Evolutionary conservation across 179 eudicot species (phyloP), one percentile per base, ranked within the genome.

Genomic region (Beta lomatogona): DNA sequence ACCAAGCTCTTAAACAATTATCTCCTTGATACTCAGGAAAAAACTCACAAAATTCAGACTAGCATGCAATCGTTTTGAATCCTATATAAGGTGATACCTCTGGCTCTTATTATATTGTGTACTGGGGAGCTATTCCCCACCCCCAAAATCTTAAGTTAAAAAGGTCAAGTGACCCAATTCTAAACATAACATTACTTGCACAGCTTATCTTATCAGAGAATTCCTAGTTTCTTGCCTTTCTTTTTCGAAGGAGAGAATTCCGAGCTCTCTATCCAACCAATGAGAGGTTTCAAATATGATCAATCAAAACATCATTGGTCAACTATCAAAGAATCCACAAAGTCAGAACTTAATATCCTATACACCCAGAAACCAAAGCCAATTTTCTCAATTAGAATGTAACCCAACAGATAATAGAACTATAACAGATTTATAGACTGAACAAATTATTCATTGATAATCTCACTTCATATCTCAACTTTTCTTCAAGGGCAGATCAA

Each of bases 241-340:
- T 41, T 9, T 69, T 44, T 5, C 21, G 16, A 48, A 3, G 36
- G 57, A 71, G 31, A 48, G 28, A n/a, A 71, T 21, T 45, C 50
- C 11, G 19, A 46, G 14, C 9, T 21, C 14, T n/a, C 46, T 9
- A n/a, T 46, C 28, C 13, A 70, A 15, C 21, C 4, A 36, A 36
- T 36, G n/a, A 2, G 6, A 41, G 48, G 9, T 48, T 21, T 55
- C n/a, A 4, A 13, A 13, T 72, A 25, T 21, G 44, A 72, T 50
- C 10, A 55, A 12, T 54, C 7, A 4, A 10, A 54, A 74, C 45
- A 74, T 74, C 48, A 55, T 7, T 55, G 8, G 16, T 16, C 77
- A 74, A 57, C 64, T 57, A 18, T 41, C 65, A 55, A 36, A 74
- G 36, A 57, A 74, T 28, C 77, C 25, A 19, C 61, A 72, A 50